Evolutionary conservation across 2,329 filamentous ascomycete genomes (phyloP), one percentile per base, ranked within the genome.

Genomic region (Arthrobotrys megalospora): DNA sequence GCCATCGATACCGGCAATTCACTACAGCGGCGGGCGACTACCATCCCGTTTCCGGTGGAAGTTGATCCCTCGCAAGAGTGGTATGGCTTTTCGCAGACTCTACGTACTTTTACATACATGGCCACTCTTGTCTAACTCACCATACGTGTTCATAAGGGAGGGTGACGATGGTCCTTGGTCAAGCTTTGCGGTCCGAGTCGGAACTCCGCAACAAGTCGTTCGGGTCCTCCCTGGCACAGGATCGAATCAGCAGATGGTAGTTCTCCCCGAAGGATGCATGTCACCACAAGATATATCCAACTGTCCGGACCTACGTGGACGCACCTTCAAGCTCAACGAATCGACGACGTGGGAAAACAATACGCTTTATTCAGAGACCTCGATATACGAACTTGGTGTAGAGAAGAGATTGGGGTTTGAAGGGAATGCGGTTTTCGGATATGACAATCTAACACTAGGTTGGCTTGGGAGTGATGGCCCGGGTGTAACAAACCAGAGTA

Each of bases 91-190:
- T 24, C 6, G 24, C 53, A 14, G 6, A 52, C 12, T 60, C 19
- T 21, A 16, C 1, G 41, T 43, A n/a, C n/a, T n/a, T n/a, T n/a
- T n/a, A 2, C 16, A n/a, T 38, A 41, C 10, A 45, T 10, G 14
- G 7, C 8, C 14, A 0, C 14, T 6, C n/a, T 34, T 6, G 10
- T 36, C 55, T 60, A 60, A 60, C 34, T 48, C 36, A 32, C 2
- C 3, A 32, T 5, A 28, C 24, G 24, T 5, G 24, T 58, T 50
- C 21, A 50, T 43, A 11, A 79, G 76, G 76, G 64, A 68, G 8
- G 76, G 76, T 8, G 55, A 64, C 8, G 76, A 79, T 41, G 76
- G 76, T 6, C 64, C 53, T 32, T 79, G 76, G 76, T 79, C 76
- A 24, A 68, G 63, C 11, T 63, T 75, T 12, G 72, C 69, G 5